phyloP scores from a whole-genome alignment of 805 yeast genomes.

The Cyberlindnera xishuangbannaensis region DNA sequence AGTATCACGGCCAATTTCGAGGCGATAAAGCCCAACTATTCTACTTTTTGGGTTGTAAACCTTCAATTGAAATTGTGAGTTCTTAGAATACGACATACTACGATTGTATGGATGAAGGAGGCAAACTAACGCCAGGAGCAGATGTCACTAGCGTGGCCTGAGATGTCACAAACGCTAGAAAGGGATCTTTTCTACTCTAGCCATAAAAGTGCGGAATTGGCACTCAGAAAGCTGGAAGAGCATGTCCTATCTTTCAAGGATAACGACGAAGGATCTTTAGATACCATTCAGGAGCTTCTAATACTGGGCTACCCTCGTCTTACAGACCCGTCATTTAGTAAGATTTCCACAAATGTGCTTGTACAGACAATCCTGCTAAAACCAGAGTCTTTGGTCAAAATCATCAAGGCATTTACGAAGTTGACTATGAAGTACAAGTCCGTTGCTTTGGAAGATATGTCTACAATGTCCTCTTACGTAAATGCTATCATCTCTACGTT shows the following conservation, averaged over 20 bases:
- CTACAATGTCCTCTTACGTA: conserved; percentile 56
- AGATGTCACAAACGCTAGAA: conserved; percentile 18
- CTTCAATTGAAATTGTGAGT: too few species aligned
- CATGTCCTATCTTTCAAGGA: too few species aligned
- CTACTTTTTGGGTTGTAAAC: too few species aligned
- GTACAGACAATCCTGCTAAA: conserved; percentile 5
- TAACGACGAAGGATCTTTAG: too few species aligned
- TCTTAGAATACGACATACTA: too few species aligned
- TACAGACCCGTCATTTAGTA: conserved; percentile 7
- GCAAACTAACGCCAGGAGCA: too few species aligned
- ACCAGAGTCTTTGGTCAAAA: conserved; percentile 12
- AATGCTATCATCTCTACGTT: conserved; percentile 30
- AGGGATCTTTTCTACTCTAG: conserved; percentile 19
- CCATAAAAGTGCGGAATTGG: too few species aligned
- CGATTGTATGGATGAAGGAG: too few species aligned
- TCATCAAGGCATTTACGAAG: conserved; percentile 23
- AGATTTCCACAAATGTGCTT: conserved; percentile 11
- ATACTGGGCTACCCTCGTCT: conserved; percentile 15
- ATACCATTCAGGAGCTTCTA: conserved; percentile 15
- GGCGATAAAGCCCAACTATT: too few species aligned
- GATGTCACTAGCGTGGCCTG: conserved; percentile 22
- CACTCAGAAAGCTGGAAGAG: too few species aligned
- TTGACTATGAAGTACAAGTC: conserved; percentile 27
- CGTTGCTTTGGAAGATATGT: conserved; percentile 52
- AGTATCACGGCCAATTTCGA: too few species aligned